Evolutionary conservation across 768 basidiomycete species (phyloP), one percentile per base, ranked within the genome.

Genomic region (Ramaria sp.): DNA sequence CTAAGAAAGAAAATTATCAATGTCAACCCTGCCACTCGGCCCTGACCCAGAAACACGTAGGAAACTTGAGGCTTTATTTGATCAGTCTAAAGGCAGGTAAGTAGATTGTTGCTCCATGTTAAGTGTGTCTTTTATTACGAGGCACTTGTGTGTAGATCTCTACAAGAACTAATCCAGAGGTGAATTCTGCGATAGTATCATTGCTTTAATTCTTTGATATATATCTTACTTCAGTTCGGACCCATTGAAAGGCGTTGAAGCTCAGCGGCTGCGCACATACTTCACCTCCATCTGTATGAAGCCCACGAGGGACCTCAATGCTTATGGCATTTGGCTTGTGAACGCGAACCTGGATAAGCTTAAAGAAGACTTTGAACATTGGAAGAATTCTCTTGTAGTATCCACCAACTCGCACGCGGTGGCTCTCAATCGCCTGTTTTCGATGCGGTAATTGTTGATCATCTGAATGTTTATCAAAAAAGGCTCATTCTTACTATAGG

Each of bases 231-330:
- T 27, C 27, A 49, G 48, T 15, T 22, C 27, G 7, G 48, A 49
- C 15, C 27, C 48, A 9, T 64, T 76, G 7, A 64, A 67, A 52
- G 73, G 73, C 2, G 60, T 57, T 19, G 73, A 75, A 63, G 71
- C 73, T 3, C 68, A 69, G 46, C 69, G 74, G 7, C 66, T 76
- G 3, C 66, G 72, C 20, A 66, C 60, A 2, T 72, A 64, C 59
- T 75, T 67, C 59, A 68, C 69, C 7, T 66, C 63, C 1, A 65
- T 70, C 19, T 60, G 63, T 53, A 68, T 76, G 69, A 62, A 67
- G 33, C 73, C 71, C 9, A 7, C 15, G 2, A 69, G 71, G 7
- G 71, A 75, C 58, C 65, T 76, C 4, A 71, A 74, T 60, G 58
- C 45, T 0, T 69, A 69, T 38, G 72, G 72, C 1, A 24, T 30